Percentiles rank a stretch among this genome's conserved stretches.
phyloP scores from a whole-genome alignment of 257 asterid species.

The Linaria vulgaris region DNA sequence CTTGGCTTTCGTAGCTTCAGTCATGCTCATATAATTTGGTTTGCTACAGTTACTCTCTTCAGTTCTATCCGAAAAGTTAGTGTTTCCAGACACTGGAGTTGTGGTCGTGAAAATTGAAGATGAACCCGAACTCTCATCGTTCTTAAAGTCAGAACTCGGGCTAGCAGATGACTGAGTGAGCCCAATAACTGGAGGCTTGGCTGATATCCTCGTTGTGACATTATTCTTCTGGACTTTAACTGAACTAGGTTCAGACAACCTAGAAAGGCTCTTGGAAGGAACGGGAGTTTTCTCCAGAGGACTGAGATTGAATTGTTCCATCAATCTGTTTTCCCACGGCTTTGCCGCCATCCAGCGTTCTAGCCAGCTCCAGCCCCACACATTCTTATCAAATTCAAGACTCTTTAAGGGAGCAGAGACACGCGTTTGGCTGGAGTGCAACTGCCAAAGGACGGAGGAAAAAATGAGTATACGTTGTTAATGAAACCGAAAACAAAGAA shows the following conservation, averaged over 20 bases:
- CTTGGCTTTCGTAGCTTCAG: conserved; percentile 86
- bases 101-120: conserved; percentile 78
- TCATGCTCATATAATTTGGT: conserved; percentile 87
- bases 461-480: background rate
- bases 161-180: conserved; percentile 68
- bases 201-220: conserved; percentile 62
- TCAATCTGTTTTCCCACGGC: conserved; percentile 90
- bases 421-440: conserved; percentile 53
- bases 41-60: conserved; percentile 52
- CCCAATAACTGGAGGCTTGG: conserved; percentile 54
- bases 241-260: conserved; percentile 43
- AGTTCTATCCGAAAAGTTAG: conserved; percentile 51
- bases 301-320: conserved; percentile 51
- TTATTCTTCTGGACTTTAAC: conserved; percentile 70
- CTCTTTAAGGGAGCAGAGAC: conserved; percentile 42
- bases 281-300: conserved; percentile 46
- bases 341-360: conserved; percentile 97
- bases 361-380: conserved; percentile 90
- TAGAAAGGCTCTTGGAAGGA: conserved; percentile 33
- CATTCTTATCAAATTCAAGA: conserved; percentile 50
- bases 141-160: conserved; percentile 73
- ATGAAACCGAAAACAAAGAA: background rate
- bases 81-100: conserved; percentile 56
- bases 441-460: conserved; percentile 36
- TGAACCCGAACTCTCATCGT: conserved; percentile 73